Evolutionary conservation across 768 basidiomycete species (phyloP).

Genomic region (Lyophyllum shimeji): DNA sequence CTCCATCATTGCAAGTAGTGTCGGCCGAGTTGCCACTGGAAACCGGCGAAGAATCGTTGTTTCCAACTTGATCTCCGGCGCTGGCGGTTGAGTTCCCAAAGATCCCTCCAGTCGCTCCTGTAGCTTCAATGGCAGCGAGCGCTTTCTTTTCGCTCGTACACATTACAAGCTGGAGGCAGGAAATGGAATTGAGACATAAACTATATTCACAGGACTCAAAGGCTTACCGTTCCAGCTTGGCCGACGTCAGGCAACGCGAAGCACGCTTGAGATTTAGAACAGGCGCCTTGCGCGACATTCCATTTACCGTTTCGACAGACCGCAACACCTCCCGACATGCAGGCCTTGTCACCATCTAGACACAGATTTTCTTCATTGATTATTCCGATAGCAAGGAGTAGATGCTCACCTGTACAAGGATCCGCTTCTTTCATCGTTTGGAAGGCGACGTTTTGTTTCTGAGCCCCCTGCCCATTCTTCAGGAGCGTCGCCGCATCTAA

Average conservation of each 20-base stretch:
- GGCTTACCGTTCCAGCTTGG: constrained; percentile 44
- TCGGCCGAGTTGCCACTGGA: constrained; percentile 2
- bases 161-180: constrained; percentile 35
- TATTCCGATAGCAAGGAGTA: background rate
- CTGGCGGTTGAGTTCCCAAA: constrained; percentile 21
- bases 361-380: background rate
- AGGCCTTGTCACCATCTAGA: constrained; percentile 43
- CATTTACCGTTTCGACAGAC: constrained; percentile 43
- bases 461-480: constrained; percentile 49
- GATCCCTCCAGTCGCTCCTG: constrained; percentile 45
- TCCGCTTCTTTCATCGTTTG: constrained; percentile 36
- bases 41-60: constrained; percentile 3
- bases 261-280: constrained; percentile 38
- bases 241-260: constrained; percentile 51
- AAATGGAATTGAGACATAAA: background rate
- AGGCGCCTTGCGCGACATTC: constrained; percentile 31
- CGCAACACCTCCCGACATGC: constrained; percentile 38
- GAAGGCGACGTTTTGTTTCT: constrained; percentile 50
- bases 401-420: constrained; percentile 45
- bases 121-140: constrained; percentile 40
- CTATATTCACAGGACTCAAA: background rate
- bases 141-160: constrained; percentile 56
- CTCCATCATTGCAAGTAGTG: background rate
- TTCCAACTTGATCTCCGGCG: background rate
- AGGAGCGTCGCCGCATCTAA: constrained; percentile 42